Base-by-base conservation (phyloP, 306 rosid species). In the Alnus rubra region DNA sequence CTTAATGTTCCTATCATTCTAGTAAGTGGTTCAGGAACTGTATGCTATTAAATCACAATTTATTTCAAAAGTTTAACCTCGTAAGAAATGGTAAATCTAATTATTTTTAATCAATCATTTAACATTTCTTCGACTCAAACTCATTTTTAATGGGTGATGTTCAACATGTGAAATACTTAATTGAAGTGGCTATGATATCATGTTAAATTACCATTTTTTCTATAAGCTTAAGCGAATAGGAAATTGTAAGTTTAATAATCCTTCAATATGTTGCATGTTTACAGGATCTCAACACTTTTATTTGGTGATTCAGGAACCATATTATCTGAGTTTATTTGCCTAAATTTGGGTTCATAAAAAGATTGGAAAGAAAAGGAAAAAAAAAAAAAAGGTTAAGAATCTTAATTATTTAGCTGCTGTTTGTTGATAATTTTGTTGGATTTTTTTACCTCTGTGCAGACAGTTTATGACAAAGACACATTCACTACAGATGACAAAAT, bases 391-490 rank as follows among this genome's bases (percentile, higher is more conserved):
- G 5, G 5, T 4, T 10, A 28, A 31, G 37, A 28, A 59, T 37
- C 65, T 59, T 49, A 49, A 1, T 53, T 63, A 13, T 60, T 59
- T 23, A 9, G 33, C 51, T 52, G 33, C 51, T 52, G 70, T 4
- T 42, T 84, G 33, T 62, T 69, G 50, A 79, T 51, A 71, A 35
- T 44, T 14, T 52, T 79, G 8, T 42, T 3, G 23, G 50, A 33
- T 67, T 30, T 51, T 73, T 64, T 69, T 28, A 48, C 30, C 14
- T 31, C 39, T 81, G 0, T 83, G 59, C 79, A 93, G 98, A 68
- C 81, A 4, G 97, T 91, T 76, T 95, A 49, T 62, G 98, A 95
- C 87, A 83, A 84, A 51, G 99, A 95, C 82, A 88, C 88, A 0
- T 84, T 95, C 50, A 84, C 89, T 0, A 73, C 37, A 49, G 98